These are phyloP conservation scores for Cornus suecica DNA, from an alignment of 148 eudicot genomes.

Conservation along the genomic window DNA sequence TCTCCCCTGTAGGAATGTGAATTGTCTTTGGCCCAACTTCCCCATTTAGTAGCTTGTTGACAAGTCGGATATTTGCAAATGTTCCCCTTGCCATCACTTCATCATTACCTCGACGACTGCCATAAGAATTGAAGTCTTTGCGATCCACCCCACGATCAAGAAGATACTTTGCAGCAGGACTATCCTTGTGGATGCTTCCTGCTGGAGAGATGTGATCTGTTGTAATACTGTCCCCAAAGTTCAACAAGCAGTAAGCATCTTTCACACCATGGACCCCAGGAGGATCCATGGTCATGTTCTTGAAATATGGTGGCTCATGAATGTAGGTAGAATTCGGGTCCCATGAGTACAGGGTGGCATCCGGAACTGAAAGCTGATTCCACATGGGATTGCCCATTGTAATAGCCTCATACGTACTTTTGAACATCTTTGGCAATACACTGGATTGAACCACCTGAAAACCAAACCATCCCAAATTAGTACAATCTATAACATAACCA, in stretches of 20 bases:
- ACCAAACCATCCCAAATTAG: not conserved
- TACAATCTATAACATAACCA: not conserved
- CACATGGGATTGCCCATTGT: constrained; percentile 54
- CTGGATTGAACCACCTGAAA: constrained; percentile 51
- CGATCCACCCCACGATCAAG: constrained; percentile 49
- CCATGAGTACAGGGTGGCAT: constrained; percentile 45
- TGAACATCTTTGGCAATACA: constrained; percentile 52
- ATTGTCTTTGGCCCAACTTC: constrained; percentile 53
- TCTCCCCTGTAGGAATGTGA: constrained; percentile 51
- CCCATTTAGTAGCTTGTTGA: constrained; percentile 47
- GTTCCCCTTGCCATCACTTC: constrained; percentile 59
- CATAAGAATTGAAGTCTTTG: constrained; percentile 55
- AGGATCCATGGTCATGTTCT: constrained; percentile 55
- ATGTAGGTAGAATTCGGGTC: constrained; percentile 51
- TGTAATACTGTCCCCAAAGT: constrained; percentile 56
- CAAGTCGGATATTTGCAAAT: constrained; percentile 53
- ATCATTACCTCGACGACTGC: constrained; percentile 63
- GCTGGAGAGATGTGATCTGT: constrained; percentile 57
- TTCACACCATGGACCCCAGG: constrained; percentile 50
- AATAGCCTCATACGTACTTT: constrained; percentile 49
- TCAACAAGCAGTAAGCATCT: constrained; percentile 51
- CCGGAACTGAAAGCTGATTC: constrained; percentile 44
- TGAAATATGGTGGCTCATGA: constrained; percentile 56
- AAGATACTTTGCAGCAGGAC: constrained; percentile 48
- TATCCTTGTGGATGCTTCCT: constrained; percentile 51